phyloP scores from a whole-genome alignment of 1,284 basidiomycete genomes.

The Pseudozyma thailandica region DNA sequence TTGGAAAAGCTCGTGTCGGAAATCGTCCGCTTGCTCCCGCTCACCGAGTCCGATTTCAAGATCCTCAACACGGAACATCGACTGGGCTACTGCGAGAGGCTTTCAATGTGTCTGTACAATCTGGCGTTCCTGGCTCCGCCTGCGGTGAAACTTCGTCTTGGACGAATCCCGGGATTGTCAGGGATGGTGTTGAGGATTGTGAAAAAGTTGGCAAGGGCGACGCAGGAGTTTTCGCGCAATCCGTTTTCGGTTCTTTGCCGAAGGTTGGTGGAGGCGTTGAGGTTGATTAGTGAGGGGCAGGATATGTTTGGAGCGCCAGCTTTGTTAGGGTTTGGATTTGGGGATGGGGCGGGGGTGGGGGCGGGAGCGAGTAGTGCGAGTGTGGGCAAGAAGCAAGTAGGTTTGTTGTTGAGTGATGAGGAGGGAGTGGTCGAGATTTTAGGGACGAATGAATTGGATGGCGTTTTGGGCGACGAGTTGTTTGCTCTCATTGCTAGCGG shows the following conservation, averaged over 20 bases:
- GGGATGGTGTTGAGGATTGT: slow-evolving; percentile 70
- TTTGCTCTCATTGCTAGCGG: slow-evolving; percentile 40
- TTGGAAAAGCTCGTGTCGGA: slow-evolving; percentile 76
- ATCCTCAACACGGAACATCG: slow-evolving; percentile 76
- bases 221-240: slow-evolving; percentile 72
- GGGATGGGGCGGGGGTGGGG: slow-evolving; percentile 4
- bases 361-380: not conserved
- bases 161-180: slow-evolving; percentile 70
- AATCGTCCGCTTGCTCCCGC: slow-evolving; percentile 83
- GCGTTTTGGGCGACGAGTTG: slow-evolving; percentile 34
- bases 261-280: slow-evolving; percentile 83
- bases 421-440: slow-evolving; percentile 46
- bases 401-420: slow-evolving; percentile 40
- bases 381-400: slow-evolving; percentile 32
- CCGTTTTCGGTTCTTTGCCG: slow-evolving; percentile 76
- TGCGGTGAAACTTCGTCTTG: slow-evolving; percentile 77
- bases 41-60: slow-evolving; percentile 80
- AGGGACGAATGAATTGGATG: slow-evolving; percentile 39
- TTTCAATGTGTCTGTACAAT: slow-evolving; percentile 83
- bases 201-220: slow-evolving; percentile 69
- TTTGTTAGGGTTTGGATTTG: slow-evolving; percentile 54
- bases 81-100: slow-evolving; percentile 82
- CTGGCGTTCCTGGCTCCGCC: slow-evolving; percentile 85
- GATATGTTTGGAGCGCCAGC: slow-evolving; percentile 77
- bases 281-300: slow-evolving; percentile 81